These are phyloP conservation scores for Melampsora americana DNA, from an alignment of 1,284 basidiomycete genomes.

Conservation along the genomic window DNA sequence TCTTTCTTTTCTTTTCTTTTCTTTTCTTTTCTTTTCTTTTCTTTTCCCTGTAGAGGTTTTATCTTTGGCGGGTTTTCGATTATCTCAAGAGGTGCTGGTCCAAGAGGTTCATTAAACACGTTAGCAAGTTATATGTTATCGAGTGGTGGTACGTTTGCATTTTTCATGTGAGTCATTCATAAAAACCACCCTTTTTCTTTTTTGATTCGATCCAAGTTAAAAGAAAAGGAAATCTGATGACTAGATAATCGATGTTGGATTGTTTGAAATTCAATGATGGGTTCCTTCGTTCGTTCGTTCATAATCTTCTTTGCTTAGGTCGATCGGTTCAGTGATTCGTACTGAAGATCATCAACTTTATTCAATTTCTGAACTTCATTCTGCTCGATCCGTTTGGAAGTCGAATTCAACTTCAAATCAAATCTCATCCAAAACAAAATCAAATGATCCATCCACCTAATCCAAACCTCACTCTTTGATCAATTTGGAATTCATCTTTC, in stretches of 20 bases:
- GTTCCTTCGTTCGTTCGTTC: no score
- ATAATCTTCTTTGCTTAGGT: constrained; percentile 17
- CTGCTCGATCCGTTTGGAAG: constrained; percentile 12
- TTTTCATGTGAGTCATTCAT: constrained; percentile 38
- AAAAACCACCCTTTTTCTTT: neutral
- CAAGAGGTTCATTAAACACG: constrained; percentile 33
- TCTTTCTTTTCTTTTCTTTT: no score
- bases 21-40: no score
- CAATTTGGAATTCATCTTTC: no score
- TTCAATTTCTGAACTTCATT: neutral
- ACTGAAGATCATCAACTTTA: constrained; percentile 13
- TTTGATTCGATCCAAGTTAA: no score
- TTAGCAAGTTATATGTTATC: constrained; percentile 42
- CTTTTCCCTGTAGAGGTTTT: no score
- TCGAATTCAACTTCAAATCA: no score
- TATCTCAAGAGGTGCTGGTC: constrained; percentile 37
- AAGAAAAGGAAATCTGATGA: no score
- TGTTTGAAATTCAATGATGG: neutral
- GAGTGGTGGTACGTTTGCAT: constrained; percentile 44
- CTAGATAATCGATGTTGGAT: no score
- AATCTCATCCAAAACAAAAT: no score
- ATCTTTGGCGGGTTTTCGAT: constrained; percentile 34
- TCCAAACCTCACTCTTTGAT: no score
- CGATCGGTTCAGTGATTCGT: constrained; percentile 41
- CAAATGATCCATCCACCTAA: no score